These are phyloP conservation scores for Nemophila menziesii DNA, from an alignment of 257 asterid genomes.

Conservation along the genomic window DNA sequence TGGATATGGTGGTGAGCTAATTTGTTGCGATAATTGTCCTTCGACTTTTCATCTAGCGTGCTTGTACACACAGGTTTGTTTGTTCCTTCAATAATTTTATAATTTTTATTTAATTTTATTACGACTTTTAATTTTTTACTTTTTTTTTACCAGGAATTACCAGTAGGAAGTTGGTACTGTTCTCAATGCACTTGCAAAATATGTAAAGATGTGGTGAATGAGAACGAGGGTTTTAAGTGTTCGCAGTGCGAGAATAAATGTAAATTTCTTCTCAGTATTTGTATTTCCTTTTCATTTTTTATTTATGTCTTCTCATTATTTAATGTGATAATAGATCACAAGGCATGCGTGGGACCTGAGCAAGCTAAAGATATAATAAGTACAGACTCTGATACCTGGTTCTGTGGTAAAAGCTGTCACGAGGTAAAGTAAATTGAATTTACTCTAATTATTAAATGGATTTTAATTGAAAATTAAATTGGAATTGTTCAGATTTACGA, in stretches of 20 bases:
- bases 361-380: constrained; percentile 30
- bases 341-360: constrained; percentile 45
- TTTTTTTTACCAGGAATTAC: constrained; percentile 59
- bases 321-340: constrained; percentile 66
- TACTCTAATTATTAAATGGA: constrained; percentile 2
- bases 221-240: constrained; percentile 53
- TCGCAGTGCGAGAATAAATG: constrained; percentile 80
- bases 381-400: constrained; percentile 57
- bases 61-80: constrained; percentile 69
- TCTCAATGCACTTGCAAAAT: constrained; percentile 86
- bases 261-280: constrained; percentile 22
- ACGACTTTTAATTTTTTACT: too few relatives aligned
- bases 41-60: constrained; percentile 97
- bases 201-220: constrained; percentile 60
- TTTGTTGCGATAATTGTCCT: constrained; percentile 96
- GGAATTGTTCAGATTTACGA: constrained; percentile 45
- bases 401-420: constrained; percentile 70
- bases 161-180: constrained; percentile 98
- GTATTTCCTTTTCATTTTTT: constrained; percentile 2
- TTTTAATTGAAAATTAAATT: background rate
- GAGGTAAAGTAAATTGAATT: constrained; percentile 45
- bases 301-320: constrained; percentile 13
- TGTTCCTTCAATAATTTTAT: constrained; percentile 2
- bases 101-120: background rate
- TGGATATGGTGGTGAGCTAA: constrained; percentile 89